A percentile compares a stretch with the other conserved stretches of the same genome.
Conservation (phyloP, 345 rosid genomes). For the Eucalyptus erythrocorys region DNA sequence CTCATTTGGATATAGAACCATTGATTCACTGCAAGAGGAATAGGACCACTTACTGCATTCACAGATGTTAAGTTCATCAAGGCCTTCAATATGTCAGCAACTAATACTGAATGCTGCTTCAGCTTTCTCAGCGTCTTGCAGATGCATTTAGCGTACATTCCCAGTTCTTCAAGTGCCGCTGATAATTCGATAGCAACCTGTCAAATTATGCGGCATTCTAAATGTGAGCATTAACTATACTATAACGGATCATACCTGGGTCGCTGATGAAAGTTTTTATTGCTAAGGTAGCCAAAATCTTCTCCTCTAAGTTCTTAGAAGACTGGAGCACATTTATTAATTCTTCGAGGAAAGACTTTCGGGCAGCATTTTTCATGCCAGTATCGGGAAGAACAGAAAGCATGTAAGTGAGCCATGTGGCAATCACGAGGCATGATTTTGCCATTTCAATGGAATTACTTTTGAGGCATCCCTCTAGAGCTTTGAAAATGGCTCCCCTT, state of each 20-base stretch:
- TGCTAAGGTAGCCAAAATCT: slow-evolving; percentile 47
- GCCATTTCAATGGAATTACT: slow-evolving; percentile 49
- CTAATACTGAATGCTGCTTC: slow-evolving; percentile 29
- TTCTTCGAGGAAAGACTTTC: slow-evolving; percentile 38
- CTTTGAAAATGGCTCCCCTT: slow-evolving; percentile 54
- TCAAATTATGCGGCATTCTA: not conserved
- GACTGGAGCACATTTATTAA: slow-evolving; percentile 51
- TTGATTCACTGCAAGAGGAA: not conserved
- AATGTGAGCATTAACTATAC: not conserved
- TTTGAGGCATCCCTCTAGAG: slow-evolving; percentile 49
- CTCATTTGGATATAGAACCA: not conserved
- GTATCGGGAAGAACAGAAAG: slow-evolving; percentile 49
- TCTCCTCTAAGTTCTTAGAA: slow-evolving; percentile 51
- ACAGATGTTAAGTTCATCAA: slow-evolving; percentile 44
- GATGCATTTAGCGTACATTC: slow-evolving; percentile 45
- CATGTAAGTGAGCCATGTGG: slow-evolving; percentile 52
- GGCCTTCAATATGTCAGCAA: slow-evolving; percentile 43
- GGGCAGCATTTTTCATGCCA: slow-evolving; percentile 25
- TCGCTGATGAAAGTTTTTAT: slow-evolving; percentile 43
- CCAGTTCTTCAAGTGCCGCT: slow-evolving; percentile 45
- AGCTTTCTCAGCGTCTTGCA: slow-evolving; percentile 40
- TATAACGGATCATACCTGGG: slow-evolving; percentile 16
- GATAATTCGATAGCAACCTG: not conserved
- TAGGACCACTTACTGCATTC: slow-evolving; percentile 36
- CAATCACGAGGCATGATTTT: slow-evolving; percentile 38